Conservation (phyloP, 2,329 filamentous ascomycete genomes). For the Fusarium cicatricum region DNA sequence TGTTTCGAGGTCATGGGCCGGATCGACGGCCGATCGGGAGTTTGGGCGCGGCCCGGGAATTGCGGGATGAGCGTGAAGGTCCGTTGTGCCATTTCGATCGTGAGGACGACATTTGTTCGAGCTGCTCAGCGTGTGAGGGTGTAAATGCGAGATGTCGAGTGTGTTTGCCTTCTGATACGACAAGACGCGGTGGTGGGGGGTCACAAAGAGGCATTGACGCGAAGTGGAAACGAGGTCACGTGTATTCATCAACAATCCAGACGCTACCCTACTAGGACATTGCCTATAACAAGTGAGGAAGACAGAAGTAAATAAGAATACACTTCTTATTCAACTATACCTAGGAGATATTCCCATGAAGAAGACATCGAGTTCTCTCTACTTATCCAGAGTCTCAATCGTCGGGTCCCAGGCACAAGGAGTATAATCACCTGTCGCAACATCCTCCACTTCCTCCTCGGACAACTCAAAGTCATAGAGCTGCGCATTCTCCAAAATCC, state of each 20-base stretch:
- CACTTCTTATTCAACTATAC: no score
- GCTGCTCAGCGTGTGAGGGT: background rate
- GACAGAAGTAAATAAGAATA: no score
- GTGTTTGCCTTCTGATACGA: constrained; percentile 2
- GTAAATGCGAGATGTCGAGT: background rate
- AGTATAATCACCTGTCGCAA: constrained; percentile 62
- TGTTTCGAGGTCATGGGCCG: constrained; percentile 55
- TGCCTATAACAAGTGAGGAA: no score
- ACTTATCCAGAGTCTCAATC: constrained; percentile 54
- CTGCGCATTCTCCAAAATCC: constrained; percentile 70
- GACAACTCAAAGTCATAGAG: constrained; percentile 65
- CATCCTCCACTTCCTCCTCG: constrained; percentile 58
- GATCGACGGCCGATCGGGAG: constrained; percentile 26
- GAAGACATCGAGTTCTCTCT: background rate
- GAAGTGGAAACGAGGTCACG: constrained; percentile 41
- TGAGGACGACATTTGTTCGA: constrained; percentile 32
- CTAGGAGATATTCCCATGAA: no score
- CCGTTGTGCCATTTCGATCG: constrained; percentile 49
- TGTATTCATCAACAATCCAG: constrained; percentile 23
- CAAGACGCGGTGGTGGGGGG: constrained; percentile 22
- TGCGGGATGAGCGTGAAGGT: constrained; percentile 56
- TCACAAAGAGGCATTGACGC: constrained; percentile 19
- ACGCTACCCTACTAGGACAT: no score
- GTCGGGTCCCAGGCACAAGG: constrained; percentile 67
- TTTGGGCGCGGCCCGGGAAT: constrained; percentile 33